phyloP scores from a whole-genome alignment of 768 basidiomycete species.

The Lactarius hengduanensis region DNA sequence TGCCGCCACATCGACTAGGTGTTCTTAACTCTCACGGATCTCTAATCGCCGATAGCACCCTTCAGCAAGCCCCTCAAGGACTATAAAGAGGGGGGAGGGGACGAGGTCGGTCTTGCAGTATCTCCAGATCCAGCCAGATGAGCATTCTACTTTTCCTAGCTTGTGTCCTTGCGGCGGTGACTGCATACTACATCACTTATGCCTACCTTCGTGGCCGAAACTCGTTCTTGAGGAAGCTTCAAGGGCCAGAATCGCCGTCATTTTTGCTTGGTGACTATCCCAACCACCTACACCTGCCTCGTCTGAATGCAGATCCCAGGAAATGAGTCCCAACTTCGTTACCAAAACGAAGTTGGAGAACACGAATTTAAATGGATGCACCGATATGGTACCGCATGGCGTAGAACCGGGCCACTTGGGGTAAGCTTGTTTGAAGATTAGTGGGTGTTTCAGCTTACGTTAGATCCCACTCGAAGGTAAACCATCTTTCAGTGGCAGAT shows the following conservation, averaged over 20 bases:
- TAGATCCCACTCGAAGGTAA: constrained; percentile 11
- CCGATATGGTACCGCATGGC: constrained; percentile 33
- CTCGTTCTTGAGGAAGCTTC: constrained; percentile 23
- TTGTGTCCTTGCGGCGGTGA: constrained; percentile 9
- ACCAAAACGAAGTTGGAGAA: constrained; percentile 35
- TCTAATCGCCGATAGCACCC: constrained; percentile 15
- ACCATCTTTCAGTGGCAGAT: constrained; percentile 7
- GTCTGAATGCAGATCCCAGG: constrained; percentile 25
- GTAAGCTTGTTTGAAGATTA: constrained; percentile 21
- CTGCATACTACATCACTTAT: not conserved
- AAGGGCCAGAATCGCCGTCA: constrained; percentile 18
- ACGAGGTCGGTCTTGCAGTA: not conserved
- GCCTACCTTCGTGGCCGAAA: constrained; percentile 16
- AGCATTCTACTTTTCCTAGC: constrained; percentile 11
- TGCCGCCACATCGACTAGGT: constrained; percentile 5
- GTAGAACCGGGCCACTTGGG: constrained; percentile 27
- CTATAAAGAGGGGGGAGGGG: constrained; percentile 8
- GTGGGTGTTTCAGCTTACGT: not conserved
- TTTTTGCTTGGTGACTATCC: constrained; percentile 15
- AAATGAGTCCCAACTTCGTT: constrained; percentile 29
- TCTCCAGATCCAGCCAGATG: constrained; percentile 13
- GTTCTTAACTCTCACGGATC: constrained; percentile 3
- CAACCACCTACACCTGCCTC: not conserved
- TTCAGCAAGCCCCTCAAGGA: constrained; percentile 4
- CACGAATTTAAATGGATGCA: constrained; percentile 30